Conservation (phyloP, 2,329 filamentous ascomycete genomes). For the Tolypocladium pustulatum region DNA sequence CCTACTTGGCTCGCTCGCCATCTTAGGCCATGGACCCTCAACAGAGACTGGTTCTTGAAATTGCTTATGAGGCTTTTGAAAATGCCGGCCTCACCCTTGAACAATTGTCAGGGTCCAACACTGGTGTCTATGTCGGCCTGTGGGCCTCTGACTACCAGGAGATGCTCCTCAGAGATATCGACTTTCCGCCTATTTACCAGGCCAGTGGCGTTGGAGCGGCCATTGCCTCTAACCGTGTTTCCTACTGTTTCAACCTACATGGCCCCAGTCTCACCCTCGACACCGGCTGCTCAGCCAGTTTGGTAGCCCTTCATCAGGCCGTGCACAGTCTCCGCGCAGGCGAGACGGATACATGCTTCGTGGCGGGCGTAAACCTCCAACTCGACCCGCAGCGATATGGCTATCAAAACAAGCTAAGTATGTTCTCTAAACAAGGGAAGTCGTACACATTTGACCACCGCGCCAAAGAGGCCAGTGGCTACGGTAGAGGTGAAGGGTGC, state of each 20-base stretch:
- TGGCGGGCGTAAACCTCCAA: constrained; percentile 16
- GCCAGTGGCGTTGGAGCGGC: constrained; percentile 30
- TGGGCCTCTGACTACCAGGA: constrained; percentile 14
- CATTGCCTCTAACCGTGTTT: constrained; percentile 35
- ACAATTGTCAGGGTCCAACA: constrained; percentile 11
- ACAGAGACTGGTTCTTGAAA: constrained; percentile 14
- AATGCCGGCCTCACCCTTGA: constrained; percentile 22
- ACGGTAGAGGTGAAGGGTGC: constrained; percentile 36
- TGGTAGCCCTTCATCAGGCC: constrained; percentile 37
- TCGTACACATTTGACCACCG: constrained; percentile 27
- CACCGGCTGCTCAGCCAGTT: constrained; percentile 38
- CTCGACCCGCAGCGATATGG: constrained; percentile 12
- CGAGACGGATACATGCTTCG: constrained; percentile 20
- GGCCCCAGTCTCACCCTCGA: constrained; percentile 38
- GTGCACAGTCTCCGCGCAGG: constrained; percentile 20
- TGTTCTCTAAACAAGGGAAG: constrained; percentile 13
- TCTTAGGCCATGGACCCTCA: constrained; percentile 16
- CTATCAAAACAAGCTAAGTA: constrained; percentile 12
- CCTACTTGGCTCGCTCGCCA: not conserved
- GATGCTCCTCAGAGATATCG: constrained; percentile 16
- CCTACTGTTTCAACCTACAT: constrained; percentile 34
- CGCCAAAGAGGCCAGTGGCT: constrained; percentile 29
- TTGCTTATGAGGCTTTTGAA: constrained; percentile 16
- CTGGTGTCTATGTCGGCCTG: constrained; percentile 18
- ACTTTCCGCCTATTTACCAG: constrained; percentile 36